These are phyloP conservation scores for Phylloporus arenicola DNA, from an alignment of 768 basidiomycete genomes.

Conservation along the genomic window DNA sequence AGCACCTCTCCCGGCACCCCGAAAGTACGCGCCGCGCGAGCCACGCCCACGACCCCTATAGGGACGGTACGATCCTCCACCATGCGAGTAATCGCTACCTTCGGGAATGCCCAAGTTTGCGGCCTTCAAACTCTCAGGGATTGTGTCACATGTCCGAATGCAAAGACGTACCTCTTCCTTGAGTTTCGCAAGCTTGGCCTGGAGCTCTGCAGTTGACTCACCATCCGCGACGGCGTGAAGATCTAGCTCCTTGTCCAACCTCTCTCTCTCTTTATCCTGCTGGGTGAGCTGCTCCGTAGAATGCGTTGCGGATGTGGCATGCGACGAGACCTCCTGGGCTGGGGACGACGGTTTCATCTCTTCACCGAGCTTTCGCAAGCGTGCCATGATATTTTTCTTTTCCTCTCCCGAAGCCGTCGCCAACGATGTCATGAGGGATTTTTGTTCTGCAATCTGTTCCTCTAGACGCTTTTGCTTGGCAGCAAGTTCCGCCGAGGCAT, in stretches of 20 bases:
- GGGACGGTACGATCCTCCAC: conserved; percentile 47
- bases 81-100: conserved; percentile 31
- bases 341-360: conserved; percentile 57
- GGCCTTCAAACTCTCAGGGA: conserved; percentile 42
- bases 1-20: conserved; percentile 60
- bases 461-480: conserved; percentile 73
- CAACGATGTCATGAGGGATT: conserved; percentile 71
- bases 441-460: conserved; percentile 85
- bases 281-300: conserved; percentile 36
- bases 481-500: conserved; percentile 49
- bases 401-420: conserved; percentile 58
- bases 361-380: conserved; percentile 68
- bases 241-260: conserved; percentile 82
- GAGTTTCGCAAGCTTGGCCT: conserved; percentile 69
- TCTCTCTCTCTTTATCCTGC: conserved; percentile 55
- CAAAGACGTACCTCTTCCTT: conserved; percentile 63
- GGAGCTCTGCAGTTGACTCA: conserved; percentile 62
- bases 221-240: conserved; percentile 41
- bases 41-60: conserved; percentile 68
- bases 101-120: conserved; percentile 69
- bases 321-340: conserved; percentile 24
- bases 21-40: conserved; percentile 50
- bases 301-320: conserved; percentile 20
- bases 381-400: conserved; percentile 74
- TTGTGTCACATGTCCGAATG: conserved; percentile 1